Percentiles rank a stretch among this genome's conserved stretches.
Evolutionary conservation across 495 filamentous ascomycete species (phyloP).

Genomic region (Letharia columbiana): DNA sequence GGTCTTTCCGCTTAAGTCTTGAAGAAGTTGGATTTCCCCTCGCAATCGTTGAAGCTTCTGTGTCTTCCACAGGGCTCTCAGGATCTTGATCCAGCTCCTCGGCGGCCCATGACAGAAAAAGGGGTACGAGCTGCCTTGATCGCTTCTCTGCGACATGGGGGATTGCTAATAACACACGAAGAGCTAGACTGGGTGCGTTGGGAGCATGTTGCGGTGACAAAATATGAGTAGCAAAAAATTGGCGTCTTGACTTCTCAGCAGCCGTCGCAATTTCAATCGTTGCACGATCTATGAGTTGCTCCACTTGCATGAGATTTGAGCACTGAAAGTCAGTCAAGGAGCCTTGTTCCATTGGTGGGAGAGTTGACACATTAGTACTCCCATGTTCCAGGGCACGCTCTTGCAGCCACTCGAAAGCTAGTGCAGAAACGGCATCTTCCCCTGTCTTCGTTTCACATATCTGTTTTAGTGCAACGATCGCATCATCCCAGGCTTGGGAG

Average conservation of each 20-base stretch:
- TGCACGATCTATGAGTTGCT: constrained; percentile 36
- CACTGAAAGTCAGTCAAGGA: constrained; percentile 67
- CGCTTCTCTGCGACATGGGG: constrained; percentile 75
- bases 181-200: constrained; percentile 52
- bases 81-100: constrained; percentile 41
- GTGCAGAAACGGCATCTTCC: constrained; percentile 60
- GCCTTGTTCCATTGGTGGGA: constrained; percentile 1
- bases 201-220: constrained; percentile 31
- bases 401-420: constrained; percentile 76
- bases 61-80: constrained; percentile 30
- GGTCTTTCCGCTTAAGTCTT: constrained; percentile 58
- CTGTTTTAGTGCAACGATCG: constrained; percentile 60
- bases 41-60: constrained; percentile 19
- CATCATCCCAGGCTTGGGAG: constrained; percentile 77
- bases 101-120: constrained; percentile 69
- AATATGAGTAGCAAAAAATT: constrained; percentile 43
- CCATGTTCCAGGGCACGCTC: constrained; percentile 43
- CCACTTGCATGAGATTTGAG: constrained; percentile 56
- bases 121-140: constrained; percentile 73
- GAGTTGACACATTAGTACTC: neutral
- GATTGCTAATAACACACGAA: constrained; percentile 64
- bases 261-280: constrained; percentile 34
- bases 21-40: constrained; percentile 25
- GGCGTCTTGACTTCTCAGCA: constrained; percentile 39
- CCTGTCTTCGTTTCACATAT: constrained; percentile 62